Percentiles rank a stretch among this genome's conserved stretches.
These are phyloP conservation scores for Jackrogersella minutella DNA, from an alignment of 495 filamentous ascomycete species.

Conservation along the genomic window DNA sequence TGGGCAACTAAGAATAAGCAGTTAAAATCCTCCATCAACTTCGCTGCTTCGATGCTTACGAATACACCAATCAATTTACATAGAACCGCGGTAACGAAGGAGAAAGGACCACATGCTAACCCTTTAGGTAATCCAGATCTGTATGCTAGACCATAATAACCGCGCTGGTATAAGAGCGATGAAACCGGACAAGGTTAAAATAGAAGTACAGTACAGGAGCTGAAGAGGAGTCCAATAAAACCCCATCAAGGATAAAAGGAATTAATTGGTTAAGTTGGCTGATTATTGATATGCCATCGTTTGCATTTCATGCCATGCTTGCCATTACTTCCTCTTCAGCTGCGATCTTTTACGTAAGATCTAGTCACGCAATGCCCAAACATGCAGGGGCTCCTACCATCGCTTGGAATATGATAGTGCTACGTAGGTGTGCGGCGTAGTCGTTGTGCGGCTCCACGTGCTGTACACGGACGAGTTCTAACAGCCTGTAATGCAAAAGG, in stretches of 20 bases:
- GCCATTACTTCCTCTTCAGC: no score
- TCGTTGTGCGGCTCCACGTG: not conserved
- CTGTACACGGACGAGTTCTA: not conserved
- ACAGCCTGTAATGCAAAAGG: no score
- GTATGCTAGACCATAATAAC: not conserved
- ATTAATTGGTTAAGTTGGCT: no score
- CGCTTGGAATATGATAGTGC: no score
- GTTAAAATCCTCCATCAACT: not conserved
- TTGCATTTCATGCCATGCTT: no score
- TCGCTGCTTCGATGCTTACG: not conserved
- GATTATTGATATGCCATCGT: no score
- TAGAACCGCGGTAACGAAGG: not conserved
- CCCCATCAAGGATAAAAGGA: no score
- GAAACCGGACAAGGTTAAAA: not conserved
- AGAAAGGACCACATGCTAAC: not conserved
- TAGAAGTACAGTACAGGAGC: not conserved
- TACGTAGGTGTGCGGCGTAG: not conserved
- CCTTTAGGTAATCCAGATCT: not conserved
- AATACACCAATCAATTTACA: not conserved
- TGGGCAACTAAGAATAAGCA: not conserved
- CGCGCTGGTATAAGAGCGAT: no score
- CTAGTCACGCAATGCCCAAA: no score
- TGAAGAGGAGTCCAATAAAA: not conserved
- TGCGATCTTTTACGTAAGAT: no score
- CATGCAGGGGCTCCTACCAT: no score